A percentile compares a stretch with the other conserved stretches of the same genome.
These are phyloP conservation scores for Candida koratica DNA, from an alignment of 805 yeast genomes.

Conservation along the genomic window DNA sequence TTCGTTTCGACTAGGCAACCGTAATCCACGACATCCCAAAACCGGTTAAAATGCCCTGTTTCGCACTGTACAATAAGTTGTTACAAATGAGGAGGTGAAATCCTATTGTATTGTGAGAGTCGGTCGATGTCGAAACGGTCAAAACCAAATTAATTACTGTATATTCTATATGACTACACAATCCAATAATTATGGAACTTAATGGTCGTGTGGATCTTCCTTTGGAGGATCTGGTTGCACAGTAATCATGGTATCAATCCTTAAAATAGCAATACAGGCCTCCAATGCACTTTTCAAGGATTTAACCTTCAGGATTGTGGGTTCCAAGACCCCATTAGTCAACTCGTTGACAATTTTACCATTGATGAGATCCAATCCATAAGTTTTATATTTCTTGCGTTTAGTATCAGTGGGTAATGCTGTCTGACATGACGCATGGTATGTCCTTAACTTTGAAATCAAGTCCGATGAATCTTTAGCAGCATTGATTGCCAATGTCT, in stretches of 20 bases:
- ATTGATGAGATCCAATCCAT: slow-evolving; percentile 85
- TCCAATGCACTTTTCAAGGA: slow-evolving; percentile 93
- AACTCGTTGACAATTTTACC: slow-evolving; percentile 91
- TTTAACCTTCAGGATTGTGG: slow-evolving; percentile 88
- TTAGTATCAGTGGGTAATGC: slow-evolving; percentile 81
- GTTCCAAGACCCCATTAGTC: slow-evolving; percentile 86
- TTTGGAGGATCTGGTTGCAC: slow-evolving; percentile 93
- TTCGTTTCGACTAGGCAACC: too few relatives aligned
- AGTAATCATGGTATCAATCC: slow-evolving; percentile 97
- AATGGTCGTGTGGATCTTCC: slow-evolving; percentile 90
- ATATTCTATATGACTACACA: slow-evolving; percentile 7
- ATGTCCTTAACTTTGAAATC: slow-evolving; percentile 91
- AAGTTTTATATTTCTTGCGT: slow-evolving; percentile 80
- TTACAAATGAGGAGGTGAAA: slow-evolving; percentile 4
- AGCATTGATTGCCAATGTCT: slow-evolving; percentile 94
- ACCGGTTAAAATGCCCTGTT: background rate
- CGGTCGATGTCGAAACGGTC: too few relatives aligned
- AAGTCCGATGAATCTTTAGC: slow-evolving; percentile 96
- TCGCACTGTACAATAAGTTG: too few relatives aligned
- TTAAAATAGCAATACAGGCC: slow-evolving; percentile 94
- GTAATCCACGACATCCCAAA: slow-evolving; percentile 8
- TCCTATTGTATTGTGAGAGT: too few relatives aligned
- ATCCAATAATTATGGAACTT: slow-evolving; percentile 13
- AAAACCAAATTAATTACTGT: background rate
- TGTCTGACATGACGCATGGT: slow-evolving; percentile 91